phyloP scores from a whole-genome alignment of 2,329 filamentous ascomycete genomes.

The Ophiosphaerella narmari region DNA sequence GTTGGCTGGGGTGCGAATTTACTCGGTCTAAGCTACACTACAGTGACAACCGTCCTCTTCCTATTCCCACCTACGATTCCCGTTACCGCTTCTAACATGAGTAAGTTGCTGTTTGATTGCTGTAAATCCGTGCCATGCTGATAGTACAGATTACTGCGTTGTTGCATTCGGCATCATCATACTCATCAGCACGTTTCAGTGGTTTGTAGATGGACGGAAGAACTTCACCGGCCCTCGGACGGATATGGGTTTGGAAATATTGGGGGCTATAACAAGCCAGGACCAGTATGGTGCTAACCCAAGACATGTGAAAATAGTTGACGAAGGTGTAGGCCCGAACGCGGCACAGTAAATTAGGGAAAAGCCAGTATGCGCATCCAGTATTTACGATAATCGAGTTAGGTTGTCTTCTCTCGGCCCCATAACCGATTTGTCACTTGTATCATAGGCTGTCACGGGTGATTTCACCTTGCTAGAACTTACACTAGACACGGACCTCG shows the following conservation, averaged over 20 bases:
- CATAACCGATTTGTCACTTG: no score
- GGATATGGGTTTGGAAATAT: slow-evolving; percentile 50
- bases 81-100: slow-evolving; percentile 71
- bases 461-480: no score
- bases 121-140: slow-evolving; percentile 7
- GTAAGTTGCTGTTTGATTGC: slow-evolving; percentile 44
- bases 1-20: slow-evolving; percentile 66
- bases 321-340: slow-evolving; percentile 8
- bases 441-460: no score
- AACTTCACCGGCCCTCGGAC: slow-evolving; percentile 60
- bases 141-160: slow-evolving; percentile 54
- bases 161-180: slow-evolving; percentile 64
- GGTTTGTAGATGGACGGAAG: slow-evolving; percentile 65
- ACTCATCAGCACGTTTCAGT: slow-evolving; percentile 61
- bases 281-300: slow-evolving; percentile 8
- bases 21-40: slow-evolving; percentile 66
- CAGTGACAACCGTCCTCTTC: slow-evolving; percentile 75
- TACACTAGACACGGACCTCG: no score
- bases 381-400: no score
- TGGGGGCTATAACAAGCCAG: slow-evolving; percentile 37
- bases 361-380: no score
- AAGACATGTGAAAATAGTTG: slow-evolving; percentile 9
- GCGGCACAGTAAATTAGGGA: neutral
- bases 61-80: slow-evolving; percentile 72
- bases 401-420: no score